Conservation (phyloP, 164 flowering plant genomes). For the Paratinospora sagittata region DNA sequence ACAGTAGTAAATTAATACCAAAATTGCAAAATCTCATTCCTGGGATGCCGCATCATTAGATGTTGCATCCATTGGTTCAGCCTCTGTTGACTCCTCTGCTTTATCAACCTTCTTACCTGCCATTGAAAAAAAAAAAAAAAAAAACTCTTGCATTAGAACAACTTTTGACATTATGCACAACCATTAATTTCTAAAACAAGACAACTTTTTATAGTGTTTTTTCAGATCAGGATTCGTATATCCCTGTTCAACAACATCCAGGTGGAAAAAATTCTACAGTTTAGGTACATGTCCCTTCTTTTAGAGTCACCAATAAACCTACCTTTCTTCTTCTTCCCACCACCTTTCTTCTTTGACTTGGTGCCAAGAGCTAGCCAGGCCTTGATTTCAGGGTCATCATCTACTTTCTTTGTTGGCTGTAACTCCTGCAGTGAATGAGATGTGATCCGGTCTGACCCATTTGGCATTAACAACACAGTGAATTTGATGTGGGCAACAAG, state of each 20-base stretch:
- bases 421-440: slow-evolving; percentile 74
- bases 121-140: neutral
- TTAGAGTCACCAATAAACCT: neutral
- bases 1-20: slow-evolving; percentile 8
- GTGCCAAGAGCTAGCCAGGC: slow-evolving; percentile 78
- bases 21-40: slow-evolving; percentile 25
- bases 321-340: slow-evolving; percentile 98
- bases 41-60: slow-evolving; percentile 39
- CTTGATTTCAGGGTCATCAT: slow-evolving; percentile 78
- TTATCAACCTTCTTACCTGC: slow-evolving; percentile 65
- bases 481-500: slow-evolving; percentile 84
- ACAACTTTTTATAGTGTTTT: neutral
- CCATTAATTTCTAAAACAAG: neutral
- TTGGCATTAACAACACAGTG: slow-evolving; percentile 91
- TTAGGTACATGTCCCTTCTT: neutral
- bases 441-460: slow-evolving; percentile 86
- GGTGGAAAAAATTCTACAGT: neutral
- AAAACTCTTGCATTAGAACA: neutral
- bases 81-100: slow-evolving; percentile 44
- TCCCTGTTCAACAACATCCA: neutral
- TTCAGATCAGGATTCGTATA: neutral
- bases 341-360: slow-evolving; percentile 93
- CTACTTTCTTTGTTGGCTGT: slow-evolving; percentile 66
- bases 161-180: too few relatives aligned
- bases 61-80: slow-evolving; percentile 57